Percentiles rank a stretch among this genome's conserved stretches.
Evolutionary conservation across 2,329 filamentous ascomycete genomes (phyloP).

Genomic region (Polytolypa hystricis): DNA sequence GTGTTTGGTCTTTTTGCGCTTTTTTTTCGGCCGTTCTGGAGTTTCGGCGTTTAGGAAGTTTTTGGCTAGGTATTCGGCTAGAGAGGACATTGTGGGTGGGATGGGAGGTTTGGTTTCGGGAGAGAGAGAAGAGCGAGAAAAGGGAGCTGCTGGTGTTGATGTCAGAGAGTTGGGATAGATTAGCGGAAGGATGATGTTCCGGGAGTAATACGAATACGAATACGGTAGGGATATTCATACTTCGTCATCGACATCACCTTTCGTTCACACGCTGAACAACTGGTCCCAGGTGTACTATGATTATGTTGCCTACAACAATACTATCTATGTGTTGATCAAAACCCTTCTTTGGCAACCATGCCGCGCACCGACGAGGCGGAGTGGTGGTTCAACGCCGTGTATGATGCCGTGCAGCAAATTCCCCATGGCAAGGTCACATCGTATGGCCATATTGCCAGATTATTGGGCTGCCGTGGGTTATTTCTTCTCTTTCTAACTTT

Average conservation of each 20-base stretch:
- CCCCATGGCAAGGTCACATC: slow-evolving; percentile 73
- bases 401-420: slow-evolving; percentile 74
- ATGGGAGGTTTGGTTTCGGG: neutral
- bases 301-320: no score
- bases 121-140: no score
- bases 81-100: slow-evolving; percentile 26
- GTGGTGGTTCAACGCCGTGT: slow-evolving; percentile 53
- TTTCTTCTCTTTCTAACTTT: neutral
- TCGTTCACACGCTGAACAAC: no score
- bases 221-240: neutral
- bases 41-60: slow-evolving; percentile 70
- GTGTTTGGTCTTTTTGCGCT: slow-evolving; percentile 44
- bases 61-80: slow-evolving; percentile 78
- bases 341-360: slow-evolving; percentile 20
- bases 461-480: slow-evolving; percentile 49
- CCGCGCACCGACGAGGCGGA: slow-evolving; percentile 38
- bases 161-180: no score
- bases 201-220: neutral
- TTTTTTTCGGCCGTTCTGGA: slow-evolving; percentile 43
- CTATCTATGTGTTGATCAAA: slow-evolving; percentile 3
- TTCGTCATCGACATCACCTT: no score
- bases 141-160: no score
- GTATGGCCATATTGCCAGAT: slow-evolving; percentile 62
- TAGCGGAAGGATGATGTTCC: neutral
- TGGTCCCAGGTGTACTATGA: no score